phyloP scores from a whole-genome alignment of 345 rosid genomes.

The Gossypium thurberi region DNA sequence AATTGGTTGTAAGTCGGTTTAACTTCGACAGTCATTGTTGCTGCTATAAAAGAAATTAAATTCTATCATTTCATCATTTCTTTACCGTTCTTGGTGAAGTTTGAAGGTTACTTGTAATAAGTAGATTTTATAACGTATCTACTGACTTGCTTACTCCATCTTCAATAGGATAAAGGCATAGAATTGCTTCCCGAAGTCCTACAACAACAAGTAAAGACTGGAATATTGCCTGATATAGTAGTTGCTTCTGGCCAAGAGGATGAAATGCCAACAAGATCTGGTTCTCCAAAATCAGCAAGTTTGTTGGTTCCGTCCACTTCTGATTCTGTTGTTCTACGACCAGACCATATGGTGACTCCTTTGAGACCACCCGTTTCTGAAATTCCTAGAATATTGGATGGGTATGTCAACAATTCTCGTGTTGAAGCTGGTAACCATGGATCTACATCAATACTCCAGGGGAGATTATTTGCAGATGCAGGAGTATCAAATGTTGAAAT shows the following conservation, averaged over 20 bases:
- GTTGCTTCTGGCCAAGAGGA: slow-evolving; percentile 32
- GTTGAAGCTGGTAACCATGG: slow-evolving; percentile 19
- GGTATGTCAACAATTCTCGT: slow-evolving; percentile 21
- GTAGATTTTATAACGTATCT: slow-evolving; percentile 4
- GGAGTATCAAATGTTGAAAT: slow-evolving; percentile 33
- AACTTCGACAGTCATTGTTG: slow-evolving; percentile 5
- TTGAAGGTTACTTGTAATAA: not conserved
- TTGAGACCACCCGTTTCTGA: slow-evolving; percentile 33
- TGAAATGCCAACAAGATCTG: slow-evolving; percentile 34
- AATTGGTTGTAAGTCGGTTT: slow-evolving; percentile 63
- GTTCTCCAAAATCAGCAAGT: slow-evolving; percentile 25
- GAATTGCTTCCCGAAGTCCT: slow-evolving; percentile 63
- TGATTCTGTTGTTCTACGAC: slow-evolving; percentile 33
- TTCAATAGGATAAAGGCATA: slow-evolving; percentile 56
- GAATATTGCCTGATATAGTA: slow-evolving; percentile 31
- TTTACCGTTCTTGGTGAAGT: not conserved
- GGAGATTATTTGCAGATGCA: slow-evolving; percentile 35
- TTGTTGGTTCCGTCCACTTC: slow-evolving; percentile 31
- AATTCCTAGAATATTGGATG: slow-evolving; percentile 30
- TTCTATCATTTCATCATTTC: not conserved
- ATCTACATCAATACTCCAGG: slow-evolving; percentile 35
- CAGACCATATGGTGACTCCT: slow-evolving; percentile 13
- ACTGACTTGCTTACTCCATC: slow-evolving; percentile 19
- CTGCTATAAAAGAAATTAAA: not conserved
- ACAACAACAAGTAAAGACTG: slow-evolving; percentile 57